Conservation (phyloP, 2,329 filamentous ascomycete species). For the Cercospora berteroae region DNA sequence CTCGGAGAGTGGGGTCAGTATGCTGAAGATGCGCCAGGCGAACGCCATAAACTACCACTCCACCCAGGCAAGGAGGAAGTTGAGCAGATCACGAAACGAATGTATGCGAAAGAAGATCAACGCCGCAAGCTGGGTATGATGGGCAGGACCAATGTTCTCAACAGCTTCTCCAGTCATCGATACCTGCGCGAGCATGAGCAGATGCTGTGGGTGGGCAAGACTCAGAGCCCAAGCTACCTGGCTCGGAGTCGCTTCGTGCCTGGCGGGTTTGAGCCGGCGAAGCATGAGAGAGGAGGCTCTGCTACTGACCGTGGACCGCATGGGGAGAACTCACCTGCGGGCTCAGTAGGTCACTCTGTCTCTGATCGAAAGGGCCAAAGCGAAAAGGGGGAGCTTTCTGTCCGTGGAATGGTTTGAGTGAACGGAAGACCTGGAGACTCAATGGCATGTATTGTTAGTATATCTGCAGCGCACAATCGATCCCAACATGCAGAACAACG, state of each 20-base stretch:
- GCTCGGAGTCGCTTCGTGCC: neutral
- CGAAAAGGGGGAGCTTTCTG: constrained; percentile 5
- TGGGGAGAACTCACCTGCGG: neutral
- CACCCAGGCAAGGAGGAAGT: constrained; percentile 53
- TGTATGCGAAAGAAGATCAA: constrained; percentile 60
- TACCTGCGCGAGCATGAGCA: constrained; percentile 51
- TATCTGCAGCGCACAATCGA: neutral
- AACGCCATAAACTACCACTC: constrained; percentile 47
- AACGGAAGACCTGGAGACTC: too few species aligned
- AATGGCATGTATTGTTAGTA: neutral
- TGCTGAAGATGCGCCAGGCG: constrained; percentile 49
- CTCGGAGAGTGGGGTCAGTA: constrained; percentile 61
- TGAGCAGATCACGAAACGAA: constrained; percentile 53
- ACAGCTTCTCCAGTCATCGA: constrained; percentile 58
- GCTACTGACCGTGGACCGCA: neutral
- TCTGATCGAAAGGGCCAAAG: neutral
- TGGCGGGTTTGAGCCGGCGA: neutral
- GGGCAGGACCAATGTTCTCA: constrained; percentile 58
- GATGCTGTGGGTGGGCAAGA: constrained; percentile 32
- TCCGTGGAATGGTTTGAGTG: constrained; percentile 2
- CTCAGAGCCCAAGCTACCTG: constrained; percentile 22
- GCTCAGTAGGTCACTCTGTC: neutral
- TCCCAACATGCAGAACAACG: neutral
- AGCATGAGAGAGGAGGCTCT: neutral
- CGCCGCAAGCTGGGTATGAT: constrained; percentile 59